Percentiles rank a stretch among this genome's conserved stretches.
Conservation (phyloP, 23 red algal species). For the Agarophyton chilense region DNA sequence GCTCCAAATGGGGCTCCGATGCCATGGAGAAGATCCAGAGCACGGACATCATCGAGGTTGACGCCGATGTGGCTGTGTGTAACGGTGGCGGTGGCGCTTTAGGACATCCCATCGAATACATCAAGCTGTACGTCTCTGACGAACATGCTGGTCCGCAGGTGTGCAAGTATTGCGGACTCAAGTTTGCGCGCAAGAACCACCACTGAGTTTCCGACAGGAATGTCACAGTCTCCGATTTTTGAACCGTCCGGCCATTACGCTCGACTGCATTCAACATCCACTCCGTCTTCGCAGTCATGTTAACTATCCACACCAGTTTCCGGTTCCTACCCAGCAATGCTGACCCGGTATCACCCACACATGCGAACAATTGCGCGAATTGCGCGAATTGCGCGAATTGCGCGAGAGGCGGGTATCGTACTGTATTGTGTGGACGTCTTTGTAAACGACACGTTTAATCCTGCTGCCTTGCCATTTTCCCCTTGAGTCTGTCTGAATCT, state of each 20-base stretch:
- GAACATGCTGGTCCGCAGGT: conserved; percentile 65
- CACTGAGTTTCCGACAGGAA: neutral
- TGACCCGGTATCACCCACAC: neutral
- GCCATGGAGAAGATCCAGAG: conserved; percentile 84
- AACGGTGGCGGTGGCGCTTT: conserved; percentile 84
- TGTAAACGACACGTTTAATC: conserved; percentile 34
- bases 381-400: neutral
- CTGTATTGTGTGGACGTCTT: conserved; percentile 1
- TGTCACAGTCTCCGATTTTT: neutral
- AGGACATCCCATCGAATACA: conserved; percentile 87
- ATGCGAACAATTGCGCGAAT: neutral
- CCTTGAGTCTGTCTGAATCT: neutral
- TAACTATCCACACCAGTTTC: neutral
- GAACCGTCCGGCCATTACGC: neutral
- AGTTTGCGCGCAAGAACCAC: conserved; percentile 40
- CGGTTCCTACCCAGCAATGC: conserved; percentile 10
- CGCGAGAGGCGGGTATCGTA: neutral
- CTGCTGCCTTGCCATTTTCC: neutral
- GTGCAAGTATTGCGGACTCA: conserved; percentile 76
- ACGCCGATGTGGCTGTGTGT: conserved; percentile 66
- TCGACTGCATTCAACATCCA: neutral
- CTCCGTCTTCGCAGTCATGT: neutral
- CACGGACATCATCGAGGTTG: conserved; percentile 60
- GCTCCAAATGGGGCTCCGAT: conserved; percentile 82
- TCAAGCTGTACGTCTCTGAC: conserved; percentile 69